These are phyloP conservation scores for Salicornia ramosissima DNA, from an alignment of 148 eudicot species.

Conservation along the genomic window DNA sequence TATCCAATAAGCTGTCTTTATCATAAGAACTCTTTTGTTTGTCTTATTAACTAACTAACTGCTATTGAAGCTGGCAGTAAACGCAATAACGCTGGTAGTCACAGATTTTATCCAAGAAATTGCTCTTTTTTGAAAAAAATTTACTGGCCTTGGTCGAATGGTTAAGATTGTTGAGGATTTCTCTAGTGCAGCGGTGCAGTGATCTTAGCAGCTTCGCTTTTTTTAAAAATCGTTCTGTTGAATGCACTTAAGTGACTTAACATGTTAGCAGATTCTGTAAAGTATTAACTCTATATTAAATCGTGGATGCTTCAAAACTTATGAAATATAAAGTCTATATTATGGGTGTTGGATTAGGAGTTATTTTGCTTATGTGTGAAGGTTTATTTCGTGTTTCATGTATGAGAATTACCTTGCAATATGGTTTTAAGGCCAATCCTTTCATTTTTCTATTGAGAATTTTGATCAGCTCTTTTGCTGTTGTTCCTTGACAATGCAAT, in stretches of 20 bases:
- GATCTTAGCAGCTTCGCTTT: not conserved
- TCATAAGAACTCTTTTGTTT: not conserved
- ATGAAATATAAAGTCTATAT: not conserved
- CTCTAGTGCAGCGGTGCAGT: too few relatives aligned
- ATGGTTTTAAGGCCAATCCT: not conserved
- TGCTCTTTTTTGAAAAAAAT: not conserved
- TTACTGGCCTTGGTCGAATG: not conserved
- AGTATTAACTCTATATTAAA: not conserved
- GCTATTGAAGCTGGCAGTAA: not conserved
- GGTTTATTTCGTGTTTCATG: not conserved
- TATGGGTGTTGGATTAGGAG: not conserved
- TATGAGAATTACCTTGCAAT: not conserved
- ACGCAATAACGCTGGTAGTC: too few relatives aligned
- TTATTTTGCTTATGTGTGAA: not conserved
- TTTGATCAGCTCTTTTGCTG: not conserved
- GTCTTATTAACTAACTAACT: not conserved
- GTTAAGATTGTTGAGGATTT: too few relatives aligned
- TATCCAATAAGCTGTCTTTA: not conserved
- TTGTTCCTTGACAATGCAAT: not conserved
- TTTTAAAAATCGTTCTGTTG: not conserved
- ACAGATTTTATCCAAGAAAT: not conserved
- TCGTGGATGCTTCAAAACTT: too few relatives aligned
- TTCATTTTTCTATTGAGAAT: not conserved
- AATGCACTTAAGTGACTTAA: constrained; percentile 2
- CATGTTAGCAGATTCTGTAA: not conserved